Percentiles rank a stretch among this genome's conserved stretches.
Evolutionary conservation across 495 filamentous ascomycete genomes (phyloP).

Genomic region (Neurospora intermedia): DNA sequence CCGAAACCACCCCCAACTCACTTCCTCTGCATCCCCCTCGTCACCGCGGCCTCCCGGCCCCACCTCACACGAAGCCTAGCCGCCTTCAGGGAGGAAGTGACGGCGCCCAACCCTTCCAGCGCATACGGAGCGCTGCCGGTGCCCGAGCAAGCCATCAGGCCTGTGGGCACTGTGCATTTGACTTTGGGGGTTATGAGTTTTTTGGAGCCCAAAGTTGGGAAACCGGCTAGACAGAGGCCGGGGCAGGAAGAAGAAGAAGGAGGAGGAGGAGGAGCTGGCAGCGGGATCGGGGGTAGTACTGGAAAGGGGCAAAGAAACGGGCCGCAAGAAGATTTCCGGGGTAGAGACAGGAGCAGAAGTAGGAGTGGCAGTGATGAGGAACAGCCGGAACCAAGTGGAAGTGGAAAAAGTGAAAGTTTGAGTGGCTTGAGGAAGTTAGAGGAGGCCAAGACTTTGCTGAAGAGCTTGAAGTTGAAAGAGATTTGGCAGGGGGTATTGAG

Average conservation of each 20-base stretch:
- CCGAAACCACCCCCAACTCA: slow-evolving; percentile 51
- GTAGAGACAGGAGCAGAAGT: neutral
- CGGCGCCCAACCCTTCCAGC: slow-evolving; percentile 6
- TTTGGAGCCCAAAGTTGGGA: slow-evolving; percentile 27
- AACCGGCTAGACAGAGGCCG: too few relatives aligned
- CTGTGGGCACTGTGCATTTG: slow-evolving; percentile 71
- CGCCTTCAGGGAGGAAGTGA: slow-evolving; percentile 49
- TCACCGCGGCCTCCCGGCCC: slow-evolving; percentile 47
- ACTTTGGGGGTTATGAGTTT: slow-evolving; percentile 86
- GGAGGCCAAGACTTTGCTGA: slow-evolving; percentile 46
- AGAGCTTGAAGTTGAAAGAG: slow-evolving; percentile 38
- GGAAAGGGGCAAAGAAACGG: neutral
- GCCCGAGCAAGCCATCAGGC: slow-evolving; percentile 57
- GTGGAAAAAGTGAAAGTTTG: neutral
- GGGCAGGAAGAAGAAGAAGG: too few relatives aligned
- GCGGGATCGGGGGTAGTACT: neutral
- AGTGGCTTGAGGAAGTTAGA: slow-evolving; percentile 26
- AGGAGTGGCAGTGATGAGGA: neutral
- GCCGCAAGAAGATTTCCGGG: neutral
- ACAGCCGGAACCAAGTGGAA: neutral
- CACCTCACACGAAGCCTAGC: slow-evolving; percentile 52
- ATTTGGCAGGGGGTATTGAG: slow-evolving; percentile 20
- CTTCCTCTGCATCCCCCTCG: slow-evolving; percentile 77
- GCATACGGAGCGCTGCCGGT: slow-evolving; percentile 21
- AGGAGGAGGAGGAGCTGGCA: neutral